Conservation (phyloP, 2,329 filamentous ascomycete genomes). For the Colletotrichum orbiculare region DNA sequence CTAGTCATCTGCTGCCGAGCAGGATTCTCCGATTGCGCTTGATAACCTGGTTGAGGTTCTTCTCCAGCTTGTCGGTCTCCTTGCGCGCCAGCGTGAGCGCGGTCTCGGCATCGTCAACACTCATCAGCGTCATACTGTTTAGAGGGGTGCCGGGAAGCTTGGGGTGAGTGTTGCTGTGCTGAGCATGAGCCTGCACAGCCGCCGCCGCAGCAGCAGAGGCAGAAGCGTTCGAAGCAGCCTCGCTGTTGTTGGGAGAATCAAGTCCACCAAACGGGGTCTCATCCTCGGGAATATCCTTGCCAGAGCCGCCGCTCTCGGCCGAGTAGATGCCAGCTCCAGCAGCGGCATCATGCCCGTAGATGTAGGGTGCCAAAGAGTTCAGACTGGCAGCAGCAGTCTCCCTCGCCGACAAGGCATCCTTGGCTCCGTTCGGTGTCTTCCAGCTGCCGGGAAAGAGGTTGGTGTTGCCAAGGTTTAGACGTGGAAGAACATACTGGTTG, state of each 20-base stretch:
- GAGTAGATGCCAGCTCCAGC: conserved; percentile 57
- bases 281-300: conserved; percentile 38
- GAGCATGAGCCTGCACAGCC: conserved; percentile 21
- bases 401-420: conserved; percentile 50
- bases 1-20: conserved; percentile 42
- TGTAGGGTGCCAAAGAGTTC: conserved; percentile 66
- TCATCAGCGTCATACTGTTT: conserved; percentile 66
- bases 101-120: conserved; percentile 71
- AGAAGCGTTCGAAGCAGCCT: conserved; percentile 18
- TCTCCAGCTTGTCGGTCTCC: conserved; percentile 72
- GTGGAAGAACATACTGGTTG: conserved; percentile 74
- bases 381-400: conserved; percentile 62
- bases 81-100: conserved; percentile 63
- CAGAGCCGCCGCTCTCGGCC: conserved; percentile 35
- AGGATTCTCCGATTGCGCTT: conserved; percentile 69
- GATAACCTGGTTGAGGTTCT: conserved; percentile 68
- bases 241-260: conserved; percentile 32
- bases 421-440: conserved; percentile 48
- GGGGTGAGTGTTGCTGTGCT: conserved; percentile 16
- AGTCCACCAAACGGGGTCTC: conserved; percentile 38
- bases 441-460: conserved; percentile 50
- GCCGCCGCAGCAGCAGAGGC: conserved; percentile 15
- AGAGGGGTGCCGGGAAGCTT: conserved; percentile 45
- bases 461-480: conserved; percentile 63
- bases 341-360: conserved; percentile 60